Base-by-base conservation (phyloP, 768 basidiomycete genomes). In the Podaxis carcinomalis region DNA sequence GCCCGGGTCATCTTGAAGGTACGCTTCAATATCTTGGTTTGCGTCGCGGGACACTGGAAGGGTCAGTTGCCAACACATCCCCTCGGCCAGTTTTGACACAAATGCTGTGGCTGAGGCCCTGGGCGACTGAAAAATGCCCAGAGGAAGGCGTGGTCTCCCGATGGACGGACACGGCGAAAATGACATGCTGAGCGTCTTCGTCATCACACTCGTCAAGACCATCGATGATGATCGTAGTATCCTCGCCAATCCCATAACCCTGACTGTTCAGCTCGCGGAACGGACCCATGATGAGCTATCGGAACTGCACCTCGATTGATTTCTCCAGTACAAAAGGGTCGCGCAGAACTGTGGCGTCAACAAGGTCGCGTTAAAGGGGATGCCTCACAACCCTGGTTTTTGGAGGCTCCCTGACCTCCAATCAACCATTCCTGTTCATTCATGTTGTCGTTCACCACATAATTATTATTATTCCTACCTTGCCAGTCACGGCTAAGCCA, bases 171-270 rank as follows among this genome's bases (percentile, higher is more conserved):
- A 23, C 23, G 2, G 23, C 23, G 11, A 71, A 5, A 14, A 69
- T 49, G 3, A 52, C 21, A 1, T 19, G 16, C 27, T 66, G 67
- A 6, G 55, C 37, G 9, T 60, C 46, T 14, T 61, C 21, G 1
- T 59, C 61, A 16, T 59, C 23, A 54, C 69, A 73, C 62, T 73
- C 70, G 51, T 73, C 71, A 4, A 74, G 61, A 5, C 66, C 69
- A 57, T 72, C 71, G 35, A 69, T 64, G 21, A 70, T 37, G 13
- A 70, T 25, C 11, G 37, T 35, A 4, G 11, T 10, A 25, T 40
- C 57, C 14, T 14, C 3, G 14, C 9, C 14, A 1, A 51, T 23
- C 2, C 16, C 13, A 14, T 11, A 23, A 5, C 49, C 50, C 1
- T 51, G 11, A 21, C 4, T 21, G 2, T 2, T 27, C 10, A 39